Conservation (phyloP, 441 rosid species). For the Raphanus hybrid region DNA sequence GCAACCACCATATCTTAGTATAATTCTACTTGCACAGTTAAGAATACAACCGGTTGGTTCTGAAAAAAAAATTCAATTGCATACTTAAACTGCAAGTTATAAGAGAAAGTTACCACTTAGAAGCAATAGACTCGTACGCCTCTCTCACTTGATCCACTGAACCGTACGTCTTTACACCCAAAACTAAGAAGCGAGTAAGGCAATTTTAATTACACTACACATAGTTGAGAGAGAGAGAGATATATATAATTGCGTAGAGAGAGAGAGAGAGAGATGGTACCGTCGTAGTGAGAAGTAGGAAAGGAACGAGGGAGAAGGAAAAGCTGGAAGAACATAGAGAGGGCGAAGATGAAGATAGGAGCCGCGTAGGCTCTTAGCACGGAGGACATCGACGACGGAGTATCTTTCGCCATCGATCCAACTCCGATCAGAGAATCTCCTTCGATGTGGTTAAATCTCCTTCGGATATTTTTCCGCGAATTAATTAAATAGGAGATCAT, state of each 20-base stretch:
- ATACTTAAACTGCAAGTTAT: not conserved
- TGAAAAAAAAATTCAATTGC: not conserved
- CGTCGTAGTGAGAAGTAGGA: slow-evolving; percentile 79
- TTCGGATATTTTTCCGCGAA: not conserved
- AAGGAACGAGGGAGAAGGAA: slow-evolving; percentile 70
- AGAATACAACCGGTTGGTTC: slow-evolving; percentile 1
- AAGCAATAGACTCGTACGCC: no score
- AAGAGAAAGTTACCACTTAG: no score
- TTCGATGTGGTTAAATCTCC: not conserved
- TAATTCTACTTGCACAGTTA: not conserved
- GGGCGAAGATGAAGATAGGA: slow-evolving; percentile 64
- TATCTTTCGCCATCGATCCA: slow-evolving; percentile 3
- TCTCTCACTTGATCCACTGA: no score
- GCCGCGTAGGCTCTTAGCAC: slow-evolving; percentile 63
- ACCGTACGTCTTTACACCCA: no score
- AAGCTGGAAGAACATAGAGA: slow-evolving; percentile 75
- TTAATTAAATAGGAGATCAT: not conserved
- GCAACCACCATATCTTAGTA: slow-evolving; percentile 12
- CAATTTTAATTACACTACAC: no score
- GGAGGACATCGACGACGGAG: slow-evolving; percentile 34
- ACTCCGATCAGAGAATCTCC: not conserved
- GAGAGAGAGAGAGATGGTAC: slow-evolving; percentile 40
- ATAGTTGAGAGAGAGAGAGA: not conserved
- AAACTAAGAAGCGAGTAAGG: no score
- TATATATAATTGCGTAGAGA: no score